Evolutionary conservation across 768 basidiomycete genomes (phyloP), one percentile per base, ranked within the genome.

Genomic region (Termitomyces sp.): DNA sequence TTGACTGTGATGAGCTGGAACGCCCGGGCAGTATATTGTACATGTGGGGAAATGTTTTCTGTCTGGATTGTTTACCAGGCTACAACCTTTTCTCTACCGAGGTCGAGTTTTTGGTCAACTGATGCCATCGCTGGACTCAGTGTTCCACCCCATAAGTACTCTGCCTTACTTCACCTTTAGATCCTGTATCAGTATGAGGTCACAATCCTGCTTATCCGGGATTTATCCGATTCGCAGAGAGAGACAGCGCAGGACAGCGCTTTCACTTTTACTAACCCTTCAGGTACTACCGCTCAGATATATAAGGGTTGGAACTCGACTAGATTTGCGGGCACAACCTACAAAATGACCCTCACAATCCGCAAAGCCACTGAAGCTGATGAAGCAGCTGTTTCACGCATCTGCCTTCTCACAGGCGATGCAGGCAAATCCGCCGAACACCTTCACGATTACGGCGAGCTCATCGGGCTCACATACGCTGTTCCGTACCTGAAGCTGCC

Each of bases 371-470:
- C 77, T 20, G 76, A 78, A 60, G 74, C 72, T 15, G 91, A 92
- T 67, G 78, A 76, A 18, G 70, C 76, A 2, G 79, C 85, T 0
- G 74, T 94, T 50, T 89, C 88, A 59, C 79, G 74, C 53, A 89
- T 93, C 66, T 94, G 91, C 71, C 79, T 94, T 33, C 77, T 88
- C 57, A 92, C 91, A 4, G 89, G 82, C 20, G 81, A 89, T 57
- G 89, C 88, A 22, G 91, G 91, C 53, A 76, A 74, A 64, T 86
- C 88, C 59, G 89, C 89, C 40, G 84, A 85, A 70, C 66, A 66
- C 40, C 75, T 85, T 33, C 88, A 91, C 74, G 82, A 83, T 44
- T 81, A 79, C 65, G 76, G 76, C 13, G 87, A 89, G 65, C 83
- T 92, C 38, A 86, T 84, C 12, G 90, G 91, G 6, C 78, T 91